Conservation (phyloP, 768 basidiomycete species). For the Tephrocybe sp. region DNA sequence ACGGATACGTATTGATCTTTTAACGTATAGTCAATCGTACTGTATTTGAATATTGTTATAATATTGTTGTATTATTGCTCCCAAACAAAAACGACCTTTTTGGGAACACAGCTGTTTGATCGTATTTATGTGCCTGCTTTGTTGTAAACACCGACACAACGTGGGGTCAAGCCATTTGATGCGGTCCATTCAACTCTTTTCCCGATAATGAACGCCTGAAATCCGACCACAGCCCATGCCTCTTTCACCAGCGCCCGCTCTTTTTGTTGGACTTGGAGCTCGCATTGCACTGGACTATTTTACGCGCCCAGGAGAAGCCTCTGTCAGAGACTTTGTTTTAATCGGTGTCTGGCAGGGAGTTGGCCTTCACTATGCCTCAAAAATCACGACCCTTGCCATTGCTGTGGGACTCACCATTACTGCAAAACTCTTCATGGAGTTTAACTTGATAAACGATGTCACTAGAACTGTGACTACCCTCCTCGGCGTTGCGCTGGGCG, state of each 20-base stretch:
- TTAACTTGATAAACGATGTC: slow-evolving; percentile 51
- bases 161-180: not conserved
- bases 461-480: slow-evolving; percentile 58
- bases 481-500: slow-evolving; percentile 67
- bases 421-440: slow-evolving; percentile 67
- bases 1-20: slow-evolving; percentile 29
- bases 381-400: slow-evolving; percentile 52
- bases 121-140: not conserved
- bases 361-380: slow-evolving; percentile 66
- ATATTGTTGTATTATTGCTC: slow-evolving; percentile 1
- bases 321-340: slow-evolving; percentile 62
- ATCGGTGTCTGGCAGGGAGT: slow-evolving; percentile 77
- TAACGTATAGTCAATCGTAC: too few relatives aligned
- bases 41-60: not conserved
- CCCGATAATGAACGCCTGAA: slow-evolving; percentile 17
- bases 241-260: slow-evolving; percentile 57
- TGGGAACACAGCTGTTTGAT: slow-evolving; percentile 3
- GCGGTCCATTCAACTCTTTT: not conserved
- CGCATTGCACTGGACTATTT: slow-evolving; percentile 67
- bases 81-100: slow-evolving; percentile 21
- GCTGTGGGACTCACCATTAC: slow-evolving; percentile 57
- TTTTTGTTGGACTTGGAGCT: slow-evolving; percentile 73
- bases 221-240: slow-evolving; percentile 29
- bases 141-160: slow-evolving; percentile 3
- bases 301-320: slow-evolving; percentile 43